phyloP scores from a whole-genome alignment of 306 rosid species.

The Ziziphus jujuba region DNA sequence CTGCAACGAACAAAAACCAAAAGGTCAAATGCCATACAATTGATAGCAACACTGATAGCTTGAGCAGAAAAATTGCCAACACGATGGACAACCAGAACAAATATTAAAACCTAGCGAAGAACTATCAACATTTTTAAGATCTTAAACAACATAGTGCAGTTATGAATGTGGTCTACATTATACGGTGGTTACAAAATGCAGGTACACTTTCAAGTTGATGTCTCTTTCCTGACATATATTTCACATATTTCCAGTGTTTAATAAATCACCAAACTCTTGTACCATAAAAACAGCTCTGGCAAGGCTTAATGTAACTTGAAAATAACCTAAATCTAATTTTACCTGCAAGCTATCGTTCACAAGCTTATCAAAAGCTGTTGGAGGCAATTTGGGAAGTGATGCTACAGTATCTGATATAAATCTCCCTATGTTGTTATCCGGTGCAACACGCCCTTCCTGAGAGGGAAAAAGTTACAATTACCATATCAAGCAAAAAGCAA shows the following conservation, averaged over 20 bases:
- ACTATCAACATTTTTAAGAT: no score
- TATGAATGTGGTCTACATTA: neutral
- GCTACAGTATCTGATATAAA: slow-evolving; percentile 65
- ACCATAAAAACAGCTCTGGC: neutral
- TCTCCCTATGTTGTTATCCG: slow-evolving; percentile 76
- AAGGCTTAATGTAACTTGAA: neutral
- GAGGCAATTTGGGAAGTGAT: slow-evolving; percentile 72
- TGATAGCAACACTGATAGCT: neutral
- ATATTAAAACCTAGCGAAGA: neutral
- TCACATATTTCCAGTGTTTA: no score
- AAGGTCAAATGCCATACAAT: neutral
- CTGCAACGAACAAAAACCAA: slow-evolving; percentile 30
- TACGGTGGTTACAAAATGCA: neutral
- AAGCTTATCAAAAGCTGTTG: slow-evolving; percentile 73
- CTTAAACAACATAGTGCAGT: neutral
- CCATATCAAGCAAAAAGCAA: neutral
- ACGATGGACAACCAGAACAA: neutral
- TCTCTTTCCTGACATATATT: no score
- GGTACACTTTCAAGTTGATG: no score
- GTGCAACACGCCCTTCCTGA: slow-evolving; percentile 75
- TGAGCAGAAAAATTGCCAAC: neutral
- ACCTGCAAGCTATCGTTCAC: slow-evolving; percentile 85
- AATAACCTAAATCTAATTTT: neutral
- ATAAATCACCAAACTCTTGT: neutral
- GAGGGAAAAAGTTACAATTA: slow-evolving; percentile 3